These are phyloP conservation scores for Geotrichum klebahnii DNA, from an alignment of 1,139 yeast species.

Conservation along the genomic window DNA sequence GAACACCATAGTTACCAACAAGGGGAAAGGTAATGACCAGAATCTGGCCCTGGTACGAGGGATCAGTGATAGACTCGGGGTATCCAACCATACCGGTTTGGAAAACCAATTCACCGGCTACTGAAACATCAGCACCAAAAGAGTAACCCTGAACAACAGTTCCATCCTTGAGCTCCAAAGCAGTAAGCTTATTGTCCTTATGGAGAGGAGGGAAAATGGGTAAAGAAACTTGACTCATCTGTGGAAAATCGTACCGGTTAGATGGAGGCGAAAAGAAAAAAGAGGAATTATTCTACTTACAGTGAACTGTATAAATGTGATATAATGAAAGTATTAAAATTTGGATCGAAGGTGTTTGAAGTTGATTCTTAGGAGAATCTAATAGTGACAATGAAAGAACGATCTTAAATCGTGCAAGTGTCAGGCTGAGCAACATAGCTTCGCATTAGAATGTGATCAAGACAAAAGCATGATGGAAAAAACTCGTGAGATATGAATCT, in stretches of 20 bases:
- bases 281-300: not conserved
- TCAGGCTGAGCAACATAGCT: too few relatives aligned
- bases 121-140: conserved; percentile 85
- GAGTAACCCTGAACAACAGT: conserved; percentile 90
- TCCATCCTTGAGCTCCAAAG: conserved; percentile 91
- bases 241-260: not conserved
- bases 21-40: conserved; percentile 94
- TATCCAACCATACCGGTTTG: conserved; percentile 99
- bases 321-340: conserved; percentile 3
- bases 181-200: conserved; percentile 73
- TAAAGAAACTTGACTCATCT: conserved; percentile 29
- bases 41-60: conserved; percentile 97
- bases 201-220: conserved; percentile 90
- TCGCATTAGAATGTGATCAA: conserved; percentile 1
- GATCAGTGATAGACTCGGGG: conserved; percentile 97
- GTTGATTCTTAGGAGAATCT: not conserved
- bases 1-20: conserved; percentile 99
- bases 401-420: too few relatives aligned
- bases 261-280: not conserved
- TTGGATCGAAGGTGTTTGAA: not conserved
- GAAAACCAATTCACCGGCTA: conserved; percentile 97
- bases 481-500: not conserved
- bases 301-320: not conserved
- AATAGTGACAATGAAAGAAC: too few relatives aligned
- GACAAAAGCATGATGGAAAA: not conserved